A percentile compares a stretch with the other conserved stretches of the same genome.
Evolutionary conservation across 2,329 filamentous ascomycete genomes (phyloP).

Genomic region (Fonsecaea pugnacius): DNA sequence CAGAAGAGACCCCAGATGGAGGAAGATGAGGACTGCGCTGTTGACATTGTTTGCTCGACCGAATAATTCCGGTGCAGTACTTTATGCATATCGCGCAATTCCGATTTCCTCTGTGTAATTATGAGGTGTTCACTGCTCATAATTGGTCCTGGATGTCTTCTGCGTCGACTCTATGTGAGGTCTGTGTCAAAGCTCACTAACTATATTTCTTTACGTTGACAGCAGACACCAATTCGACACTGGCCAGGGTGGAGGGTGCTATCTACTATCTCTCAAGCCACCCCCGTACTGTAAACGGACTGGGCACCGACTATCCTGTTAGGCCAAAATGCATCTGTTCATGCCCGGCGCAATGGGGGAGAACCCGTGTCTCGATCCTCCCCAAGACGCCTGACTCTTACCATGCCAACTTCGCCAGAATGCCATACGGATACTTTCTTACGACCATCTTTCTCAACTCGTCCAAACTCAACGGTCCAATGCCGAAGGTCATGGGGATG

Average conservation of each 20-base stretch:
- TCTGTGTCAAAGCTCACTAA: background rate
- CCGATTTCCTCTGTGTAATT: no score
- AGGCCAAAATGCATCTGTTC: background rate
- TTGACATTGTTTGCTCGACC: background rate
- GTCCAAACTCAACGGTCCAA: slow-evolving; percentile 67
- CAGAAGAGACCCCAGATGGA: no score
- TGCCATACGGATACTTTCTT: slow-evolving; percentile 61
- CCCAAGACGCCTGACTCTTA: slow-evolving; percentile 42
- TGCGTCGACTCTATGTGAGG: no score
- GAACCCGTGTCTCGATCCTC: background rate
- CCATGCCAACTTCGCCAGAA: slow-evolving; percentile 68
- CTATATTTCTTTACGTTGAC: background rate
- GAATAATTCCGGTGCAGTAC: background rate
- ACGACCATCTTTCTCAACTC: slow-evolving; percentile 68
- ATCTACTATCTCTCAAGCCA: background rate
- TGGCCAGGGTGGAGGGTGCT: background rate
- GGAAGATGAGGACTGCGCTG: background rate
- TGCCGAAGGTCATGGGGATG: slow-evolving; percentile 72
- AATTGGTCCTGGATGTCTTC: no score
- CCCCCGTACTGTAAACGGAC: background rate
- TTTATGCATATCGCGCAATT: background rate
- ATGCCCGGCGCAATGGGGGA: background rate
- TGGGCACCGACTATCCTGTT: background rate
- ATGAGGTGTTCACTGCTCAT: no score
- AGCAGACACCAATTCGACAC: background rate